Evolutionary conservation across 2,329 filamentous ascomycete species (phyloP), one percentile per base, ranked within the genome.

Genomic region (Botrytis elliptica): DNA sequence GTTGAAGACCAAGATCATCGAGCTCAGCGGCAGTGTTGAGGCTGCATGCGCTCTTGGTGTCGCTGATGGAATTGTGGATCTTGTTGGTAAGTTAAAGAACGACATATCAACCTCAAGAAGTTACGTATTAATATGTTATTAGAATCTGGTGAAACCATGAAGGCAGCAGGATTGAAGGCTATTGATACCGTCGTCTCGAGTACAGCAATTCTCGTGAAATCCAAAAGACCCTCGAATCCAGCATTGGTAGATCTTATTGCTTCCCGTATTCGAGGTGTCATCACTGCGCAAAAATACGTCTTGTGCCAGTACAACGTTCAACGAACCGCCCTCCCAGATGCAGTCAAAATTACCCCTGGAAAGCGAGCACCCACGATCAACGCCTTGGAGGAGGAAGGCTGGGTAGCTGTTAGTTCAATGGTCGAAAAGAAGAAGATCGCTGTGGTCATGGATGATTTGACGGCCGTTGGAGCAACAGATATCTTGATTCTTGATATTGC

Each of bases 91-190:
- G 92, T 76, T 18, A 33, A n/a, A 64, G 36, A n/a, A 64, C 25
- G 55, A 55, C 62, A 46, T 55, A 20, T 20, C 29, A 60, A 69
- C 10, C 6, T 18, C 20, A 10, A 9, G 18, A 20, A 44, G 22
- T 66, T 20, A 70, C 52, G 20, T 46, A 42, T 77, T 81, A 75
- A 80, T 73, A 72, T 33, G 6, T 59, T 12, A 25, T 33, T 78
- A 96, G 95, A 99, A 86, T 98, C 96, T 33, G 96, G 96, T 73
- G 95, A 98, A 84, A 99, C 96, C 0, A 99, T 99, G 96, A 92
- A 93, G 80, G 96, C 95, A 33, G 95, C 95, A 62, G 96, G 96
- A 38, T 88, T 99, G 69, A 95, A 94, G 84, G 92, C 95, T 73
- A 98, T 98, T 79, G 94, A 96, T 79, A 99, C 96, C 3, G 94